A percentile compares a stretch with the other conserved stretches of the same genome.
phyloP scores from a whole-genome alignment of 345 rosid species.

The Gossypium longicalyx region DNA sequence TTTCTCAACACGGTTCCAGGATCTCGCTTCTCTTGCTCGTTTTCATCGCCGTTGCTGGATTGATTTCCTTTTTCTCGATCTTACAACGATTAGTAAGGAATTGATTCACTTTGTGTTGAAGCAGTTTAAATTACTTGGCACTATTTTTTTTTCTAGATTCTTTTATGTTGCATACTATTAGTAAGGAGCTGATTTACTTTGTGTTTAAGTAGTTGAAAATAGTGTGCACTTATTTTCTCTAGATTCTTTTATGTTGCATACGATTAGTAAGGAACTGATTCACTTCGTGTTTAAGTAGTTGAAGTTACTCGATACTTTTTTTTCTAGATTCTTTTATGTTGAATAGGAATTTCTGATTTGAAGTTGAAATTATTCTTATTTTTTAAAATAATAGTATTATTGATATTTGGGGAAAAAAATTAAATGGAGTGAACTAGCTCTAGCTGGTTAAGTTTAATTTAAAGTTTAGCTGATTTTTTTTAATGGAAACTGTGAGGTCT shows the following conservation, averaged over 20 bases:
- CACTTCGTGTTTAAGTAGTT: background rate
- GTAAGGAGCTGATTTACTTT: constrained; percentile 32
- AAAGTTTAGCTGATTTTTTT: background rate
- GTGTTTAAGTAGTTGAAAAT: background rate
- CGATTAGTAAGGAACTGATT: constrained; percentile 47
- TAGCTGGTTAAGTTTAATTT: background rate
- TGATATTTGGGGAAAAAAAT: background rate
- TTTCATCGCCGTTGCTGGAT: constrained; percentile 43
- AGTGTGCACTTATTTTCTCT: background rate
- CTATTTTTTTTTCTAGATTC: background rate
- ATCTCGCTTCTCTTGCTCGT: constrained; percentile 50
- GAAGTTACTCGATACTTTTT: background rate
- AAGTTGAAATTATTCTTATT: too few species aligned
- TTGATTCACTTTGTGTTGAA: background rate
- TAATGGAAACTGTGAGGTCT: background rate
- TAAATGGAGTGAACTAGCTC: background rate
- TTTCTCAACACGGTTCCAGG: constrained; percentile 51
- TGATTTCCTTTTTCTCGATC: constrained; percentile 69
- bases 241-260: background rate
- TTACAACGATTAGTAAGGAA: constrained; percentile 58
- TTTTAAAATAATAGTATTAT: background rate
- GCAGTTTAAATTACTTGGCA: background rate
- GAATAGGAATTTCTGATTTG: background rate
- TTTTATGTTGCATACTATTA: constrained; percentile 28
- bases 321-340: background rate